Conservation (phyloP, 306 rosid species). For the Inga leiocalycina region DNA sequence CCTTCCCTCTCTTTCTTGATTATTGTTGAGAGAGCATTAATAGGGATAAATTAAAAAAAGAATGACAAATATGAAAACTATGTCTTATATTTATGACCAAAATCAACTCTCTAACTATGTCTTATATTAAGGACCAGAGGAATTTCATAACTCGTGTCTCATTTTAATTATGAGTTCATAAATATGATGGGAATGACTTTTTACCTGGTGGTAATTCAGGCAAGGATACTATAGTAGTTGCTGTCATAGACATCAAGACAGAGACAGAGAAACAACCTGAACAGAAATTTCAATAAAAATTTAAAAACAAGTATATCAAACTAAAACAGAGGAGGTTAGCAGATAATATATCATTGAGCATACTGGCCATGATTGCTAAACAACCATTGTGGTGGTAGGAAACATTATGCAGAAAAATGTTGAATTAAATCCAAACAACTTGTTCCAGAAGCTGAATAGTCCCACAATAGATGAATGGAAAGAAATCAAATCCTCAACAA, state of each 20-base stretch:
- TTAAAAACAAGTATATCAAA: neutral
- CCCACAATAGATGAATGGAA: neutral
- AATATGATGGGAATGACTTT: conserved; percentile 9
- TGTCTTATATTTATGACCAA: too few species aligned
- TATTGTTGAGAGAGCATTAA: too few species aligned
- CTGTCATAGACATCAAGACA: conserved; percentile 36
- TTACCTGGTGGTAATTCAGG: conserved; percentile 49
- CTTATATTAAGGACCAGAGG: too few species aligned
- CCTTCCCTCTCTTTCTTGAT: too few species aligned
- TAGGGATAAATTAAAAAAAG: too few species aligned
- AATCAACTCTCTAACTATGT: too few species aligned
- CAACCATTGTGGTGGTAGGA: neutral
- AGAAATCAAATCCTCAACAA: neutral
- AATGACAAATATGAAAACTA: too few species aligned
- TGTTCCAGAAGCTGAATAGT: neutral
- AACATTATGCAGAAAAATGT: neutral
- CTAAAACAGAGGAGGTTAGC: conserved; percentile 18
- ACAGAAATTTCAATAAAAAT: conserved; percentile 6
- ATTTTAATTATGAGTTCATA: neutral
- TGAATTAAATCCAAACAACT: neutral
- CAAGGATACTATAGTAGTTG: conserved; percentile 42
- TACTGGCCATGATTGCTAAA: neutral
- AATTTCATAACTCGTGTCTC: neutral
- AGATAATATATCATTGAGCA: conserved; percentile 24
- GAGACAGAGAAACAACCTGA: conserved; percentile 23